phyloP scores from a whole-genome alignment of 345 rosid species.

The Boechera divaricarpa region DNA sequence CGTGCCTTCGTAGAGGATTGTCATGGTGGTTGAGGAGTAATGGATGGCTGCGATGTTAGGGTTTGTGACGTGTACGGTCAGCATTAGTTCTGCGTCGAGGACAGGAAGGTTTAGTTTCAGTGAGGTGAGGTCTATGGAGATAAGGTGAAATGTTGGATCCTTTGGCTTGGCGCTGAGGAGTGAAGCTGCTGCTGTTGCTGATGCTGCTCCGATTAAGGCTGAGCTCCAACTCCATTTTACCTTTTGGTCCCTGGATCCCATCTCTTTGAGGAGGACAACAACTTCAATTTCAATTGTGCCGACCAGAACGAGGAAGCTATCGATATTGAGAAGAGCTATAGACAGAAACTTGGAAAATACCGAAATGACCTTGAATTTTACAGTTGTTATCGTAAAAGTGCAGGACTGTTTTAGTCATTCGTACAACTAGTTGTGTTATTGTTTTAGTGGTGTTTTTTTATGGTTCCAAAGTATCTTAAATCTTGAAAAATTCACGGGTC shows the following conservation, averaged over 20 bases:
- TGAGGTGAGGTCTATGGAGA: slow-evolving; percentile 78
- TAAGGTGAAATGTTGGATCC: slow-evolving; percentile 86
- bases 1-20: slow-evolving; percentile 88
- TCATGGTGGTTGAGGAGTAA: slow-evolving; percentile 79
- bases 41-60: slow-evolving; percentile 71
- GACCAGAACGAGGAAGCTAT: neutral
- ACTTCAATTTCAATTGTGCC: neutral
- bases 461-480: too few relatives aligned
- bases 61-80: slow-evolving; percentile 83
- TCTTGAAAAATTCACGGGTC: too few relatives aligned
- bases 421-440: neutral
- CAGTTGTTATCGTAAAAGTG: neutral
- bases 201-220: slow-evolving; percentile 70
- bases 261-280: neutral
- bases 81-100: slow-evolving; percentile 75
- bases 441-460: too few relatives aligned
- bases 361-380: neutral
- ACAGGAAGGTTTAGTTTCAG: slow-evolving; percentile 74
- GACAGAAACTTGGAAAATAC: neutral
- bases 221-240: slow-evolving; percentile 83
- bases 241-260: slow-evolving; percentile 47
- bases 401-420: slow-evolving; percentile 5
- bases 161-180: slow-evolving; percentile 63
- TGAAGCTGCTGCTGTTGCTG: slow-evolving; percentile 59
- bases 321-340: neutral